Evolutionary conservation across 352 stramenopile species (phyloP).

Genomic region (Halophytophthora batemanensis): DNA sequence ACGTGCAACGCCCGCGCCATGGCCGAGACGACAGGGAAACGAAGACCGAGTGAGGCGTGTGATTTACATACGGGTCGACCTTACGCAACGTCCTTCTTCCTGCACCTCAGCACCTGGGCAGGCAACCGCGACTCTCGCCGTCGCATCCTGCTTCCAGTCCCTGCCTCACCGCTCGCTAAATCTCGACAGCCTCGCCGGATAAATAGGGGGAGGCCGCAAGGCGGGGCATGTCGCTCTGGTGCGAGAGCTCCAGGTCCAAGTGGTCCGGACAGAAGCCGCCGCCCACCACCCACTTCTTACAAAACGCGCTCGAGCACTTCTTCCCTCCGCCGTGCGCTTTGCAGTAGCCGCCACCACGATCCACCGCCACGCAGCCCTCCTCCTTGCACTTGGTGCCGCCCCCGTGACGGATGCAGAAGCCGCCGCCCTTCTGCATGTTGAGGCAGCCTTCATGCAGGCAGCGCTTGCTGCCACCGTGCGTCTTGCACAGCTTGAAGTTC

Average conservation of each 20-base stretch:
- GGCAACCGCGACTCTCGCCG: too few species aligned
- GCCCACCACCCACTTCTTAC: conserved; percentile 79
- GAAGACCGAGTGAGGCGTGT: too few species aligned
- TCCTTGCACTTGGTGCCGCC: conserved; percentile 73
- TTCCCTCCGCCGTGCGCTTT: conserved; percentile 83
- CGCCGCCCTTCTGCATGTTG: conserved; percentile 85
- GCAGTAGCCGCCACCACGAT: conserved; percentile 80
- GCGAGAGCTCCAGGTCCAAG: conserved; percentile 56
- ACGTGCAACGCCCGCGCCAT: too few species aligned
- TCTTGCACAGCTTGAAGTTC: conserved; percentile 82
- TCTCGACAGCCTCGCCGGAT: conserved; percentile 57
- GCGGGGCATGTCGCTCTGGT: conserved; percentile 47
- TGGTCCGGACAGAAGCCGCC: conserved; percentile 74
- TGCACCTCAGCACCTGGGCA: too few species aligned
- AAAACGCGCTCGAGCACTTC: conserved; percentile 65
- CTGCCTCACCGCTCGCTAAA: conserved; percentile 25
- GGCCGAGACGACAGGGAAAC: too few species aligned
- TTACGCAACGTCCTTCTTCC: too few species aligned
- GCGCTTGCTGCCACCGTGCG: conserved; percentile 70
- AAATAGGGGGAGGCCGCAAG: conserved; percentile 67
- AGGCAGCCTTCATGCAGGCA: conserved; percentile 71
- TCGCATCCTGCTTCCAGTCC: too few species aligned
- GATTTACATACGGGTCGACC: too few species aligned
- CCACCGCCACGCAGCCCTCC: conserved; percentile 58
- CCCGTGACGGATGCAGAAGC: conserved; percentile 81